Evolutionary conservation across 139 green algal genomes (phyloP).

Genomic region (Choricystis sp.): DNA sequence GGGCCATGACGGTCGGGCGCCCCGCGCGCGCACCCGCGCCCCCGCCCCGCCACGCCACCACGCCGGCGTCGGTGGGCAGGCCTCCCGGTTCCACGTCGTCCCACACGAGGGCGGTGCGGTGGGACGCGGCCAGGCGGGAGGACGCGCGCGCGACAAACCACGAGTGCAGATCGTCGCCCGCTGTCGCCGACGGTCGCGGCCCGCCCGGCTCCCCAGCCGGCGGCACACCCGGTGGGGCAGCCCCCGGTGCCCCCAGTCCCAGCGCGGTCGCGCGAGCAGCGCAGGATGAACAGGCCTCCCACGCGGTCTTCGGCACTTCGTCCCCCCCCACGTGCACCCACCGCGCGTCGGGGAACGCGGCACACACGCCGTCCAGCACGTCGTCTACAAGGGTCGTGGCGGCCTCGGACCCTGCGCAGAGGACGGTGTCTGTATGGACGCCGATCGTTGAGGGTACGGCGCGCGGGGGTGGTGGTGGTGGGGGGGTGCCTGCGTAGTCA

Average conservation of each 20-base stretch:
- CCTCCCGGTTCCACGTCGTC: slow-evolving; percentile 49
- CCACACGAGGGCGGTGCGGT: slow-evolving; percentile 38
- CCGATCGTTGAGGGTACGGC: slow-evolving; percentile 36
- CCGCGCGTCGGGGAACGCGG: slow-evolving; percentile 34
- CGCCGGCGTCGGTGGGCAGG: slow-evolving; percentile 19
- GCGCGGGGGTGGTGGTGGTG: no score
- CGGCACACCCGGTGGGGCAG: slow-evolving; percentile 10
- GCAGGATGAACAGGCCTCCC: slow-evolving; percentile 27
- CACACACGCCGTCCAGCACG: slow-evolving; percentile 34
- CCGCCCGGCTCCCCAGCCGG: slow-evolving; percentile 14
- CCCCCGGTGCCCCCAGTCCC: no score
- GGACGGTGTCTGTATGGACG: slow-evolving; percentile 44
- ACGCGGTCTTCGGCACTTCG: slow-evolving; percentile 22
- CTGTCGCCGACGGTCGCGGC: slow-evolving; percentile 3
- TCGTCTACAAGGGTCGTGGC: slow-evolving; percentile 36
- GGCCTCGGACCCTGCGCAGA: slow-evolving; percentile 44
- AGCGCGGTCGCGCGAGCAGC: background rate
- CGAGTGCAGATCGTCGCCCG: slow-evolving; percentile 35
- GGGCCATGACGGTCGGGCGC: slow-evolving; percentile 47
- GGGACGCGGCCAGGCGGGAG: slow-evolving; percentile 16
- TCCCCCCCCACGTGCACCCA: slow-evolving; percentile 54
- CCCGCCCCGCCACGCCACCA: slow-evolving; percentile 48
- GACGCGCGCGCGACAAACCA: slow-evolving; percentile 35
- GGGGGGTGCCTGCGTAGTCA: no score
- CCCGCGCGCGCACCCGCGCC: slow-evolving; percentile 29